These are phyloP conservation scores for Solanum pennellii DNA, from an alignment of 257 asterid species.

Conservation along the genomic window DNA sequence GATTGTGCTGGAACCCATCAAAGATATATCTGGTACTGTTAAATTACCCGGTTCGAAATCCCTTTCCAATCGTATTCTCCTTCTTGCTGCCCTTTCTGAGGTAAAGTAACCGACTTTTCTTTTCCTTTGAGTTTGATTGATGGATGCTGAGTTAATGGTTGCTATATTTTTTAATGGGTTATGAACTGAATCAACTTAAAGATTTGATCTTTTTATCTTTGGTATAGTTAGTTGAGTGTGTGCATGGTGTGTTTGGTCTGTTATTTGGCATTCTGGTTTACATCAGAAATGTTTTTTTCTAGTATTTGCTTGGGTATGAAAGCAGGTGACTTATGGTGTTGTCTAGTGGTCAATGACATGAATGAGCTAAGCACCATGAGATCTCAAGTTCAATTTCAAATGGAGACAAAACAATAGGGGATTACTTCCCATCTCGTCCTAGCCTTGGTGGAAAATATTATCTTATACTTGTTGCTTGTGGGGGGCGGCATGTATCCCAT, in stretches of 20 bases:
- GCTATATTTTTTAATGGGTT: not conserved
- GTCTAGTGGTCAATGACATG: not conserved
- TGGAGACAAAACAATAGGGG: not conserved
- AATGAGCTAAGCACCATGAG: not conserved
- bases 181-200: not conserved
- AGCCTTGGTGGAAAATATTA: not conserved
- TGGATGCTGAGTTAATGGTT: not conserved
- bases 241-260: not conserved
- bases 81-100: conserved; percentile 96
- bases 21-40: conserved; percentile 80
- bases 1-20: conserved; percentile 81
- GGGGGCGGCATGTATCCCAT: not conserved
- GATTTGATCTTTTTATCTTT: not conserved
- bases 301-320: not conserved
- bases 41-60: conserved; percentile 98
- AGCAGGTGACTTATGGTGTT: not conserved
- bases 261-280: not conserved
- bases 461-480: not conserved
- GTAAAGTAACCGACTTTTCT: conserved; percentile 16
- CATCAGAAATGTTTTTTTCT: not conserved
- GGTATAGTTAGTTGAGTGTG: not conserved
- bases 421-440: not conserved
- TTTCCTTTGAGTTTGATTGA: not conserved
- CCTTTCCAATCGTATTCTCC: conserved; percentile 89
- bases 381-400: not conserved